Evolutionary conservation across 192 early-diverging fungal species (phyloP).

Genomic region (Coemansia sp.): DNA sequence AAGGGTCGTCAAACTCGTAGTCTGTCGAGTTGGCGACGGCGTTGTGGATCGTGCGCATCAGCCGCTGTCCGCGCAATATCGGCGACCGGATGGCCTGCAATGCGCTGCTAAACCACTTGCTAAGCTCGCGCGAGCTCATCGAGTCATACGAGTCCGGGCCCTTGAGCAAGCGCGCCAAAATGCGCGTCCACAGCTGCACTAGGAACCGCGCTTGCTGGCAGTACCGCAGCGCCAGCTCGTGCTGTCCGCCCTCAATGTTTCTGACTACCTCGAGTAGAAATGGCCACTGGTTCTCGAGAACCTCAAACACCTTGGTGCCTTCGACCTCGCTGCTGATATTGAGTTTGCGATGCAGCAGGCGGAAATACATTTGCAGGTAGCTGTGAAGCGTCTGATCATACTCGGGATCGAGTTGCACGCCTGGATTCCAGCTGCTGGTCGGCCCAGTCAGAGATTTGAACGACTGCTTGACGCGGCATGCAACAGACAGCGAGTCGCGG

Average conservation of each 20-base stretch:
- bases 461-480: constrained; percentile 73
- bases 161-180: constrained; percentile 32
- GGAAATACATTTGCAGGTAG: constrained; percentile 78
- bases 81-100: constrained; percentile 53
- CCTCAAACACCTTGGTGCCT: constrained; percentile 73
- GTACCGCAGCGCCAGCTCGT: constrained; percentile 75
- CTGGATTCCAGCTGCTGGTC: constrained; percentile 69
- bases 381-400: constrained; percentile 75
- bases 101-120: constrained; percentile 40
- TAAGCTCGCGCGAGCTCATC: constrained; percentile 41
- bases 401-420: constrained; percentile 63
- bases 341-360: constrained; percentile 74
- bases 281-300: constrained; percentile 85
- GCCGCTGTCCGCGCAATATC: constrained; percentile 48
- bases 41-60: constrained; percentile 51
- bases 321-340: constrained; percentile 60
- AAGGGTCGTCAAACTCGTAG: constrained; percentile 67
- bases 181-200: constrained; percentile 34
- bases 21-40: constrained; percentile 73
- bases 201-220: constrained; percentile 59
- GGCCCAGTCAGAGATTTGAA: constrained; percentile 66
- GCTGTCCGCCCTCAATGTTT: constrained; percentile 72
- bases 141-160: constrained; percentile 42
- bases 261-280: constrained; percentile 71
- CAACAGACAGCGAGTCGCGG: constrained; percentile 68